Evolutionary conservation across 2,329 filamentous ascomycete species (phyloP), one percentile per base, ranked within the genome.

Genomic region (Fusarium subtropicale): DNA sequence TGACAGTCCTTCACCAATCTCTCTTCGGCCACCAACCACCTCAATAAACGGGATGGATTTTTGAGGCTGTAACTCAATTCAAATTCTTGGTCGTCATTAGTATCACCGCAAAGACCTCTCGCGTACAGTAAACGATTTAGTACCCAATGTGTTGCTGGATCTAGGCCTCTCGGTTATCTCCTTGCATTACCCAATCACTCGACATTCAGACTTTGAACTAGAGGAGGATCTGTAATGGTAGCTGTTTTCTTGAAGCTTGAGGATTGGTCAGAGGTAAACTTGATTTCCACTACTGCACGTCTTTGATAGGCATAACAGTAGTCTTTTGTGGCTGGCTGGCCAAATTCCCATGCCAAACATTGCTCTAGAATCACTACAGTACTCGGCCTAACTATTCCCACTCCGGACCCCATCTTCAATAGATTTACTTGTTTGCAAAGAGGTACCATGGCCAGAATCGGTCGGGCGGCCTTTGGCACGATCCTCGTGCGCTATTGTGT

Each of bases 241-340:
- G 26, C 36, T 26, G 11, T 36, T 51, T 52, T 28, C 24, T 47
- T 28, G 24, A 30, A 6, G 42, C 15, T 30, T 28, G 24, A 8
- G 34, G 45, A 65, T 48, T 65, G 64, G 64, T 47, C 24, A 24
- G n/a, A 39, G 18, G n/a, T 5, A 33, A 38, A 31, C 16, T 45
- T 30, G 33, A n/a, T 48, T 68, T 51, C 48, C 48, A 46, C 48
- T 51, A 22, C 31, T 50, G 47, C 16, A 44, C 54, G 45, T 39
- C 51, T 56, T 54, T 42, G 41, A 66, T 48, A 51, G 51, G 65
- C 65, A 56, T 56, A 47, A 66, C 36, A 24, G 56, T 36, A 51
- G 34, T 54, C 53, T 41, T 44, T 36, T 66, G 66, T 69, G 66
- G 66, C 66, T 69, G 56, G 65, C 66, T 69, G 60, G 39, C 34